Evolutionary conservation across 345 rosid genomes (phyloP).

Genomic region (Eutrema heterophyllum): DNA sequence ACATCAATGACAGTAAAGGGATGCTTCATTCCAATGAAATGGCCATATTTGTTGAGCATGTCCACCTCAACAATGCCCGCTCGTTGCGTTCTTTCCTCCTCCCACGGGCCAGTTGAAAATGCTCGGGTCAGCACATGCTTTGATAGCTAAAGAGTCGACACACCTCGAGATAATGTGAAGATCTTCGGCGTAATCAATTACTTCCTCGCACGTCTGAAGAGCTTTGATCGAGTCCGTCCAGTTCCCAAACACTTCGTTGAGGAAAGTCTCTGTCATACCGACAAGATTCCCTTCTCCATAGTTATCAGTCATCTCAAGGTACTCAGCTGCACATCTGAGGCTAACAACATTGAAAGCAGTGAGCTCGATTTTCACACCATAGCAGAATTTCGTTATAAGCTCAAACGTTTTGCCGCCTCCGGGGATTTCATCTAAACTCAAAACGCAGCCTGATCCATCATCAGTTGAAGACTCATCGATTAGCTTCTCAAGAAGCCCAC

Average conservation of each 20-base stretch:
- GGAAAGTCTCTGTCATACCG: constrained; percentile 49
- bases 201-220: constrained; percentile 69
- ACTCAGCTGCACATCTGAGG: constrained; percentile 74
- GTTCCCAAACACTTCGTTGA: constrained; percentile 47
- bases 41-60: no score
- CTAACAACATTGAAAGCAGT: constrained; percentile 52
- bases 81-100: constrained; percentile 14
- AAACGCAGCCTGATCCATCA: constrained; percentile 37
- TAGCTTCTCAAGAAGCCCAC: constrained; percentile 50
- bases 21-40: no score
- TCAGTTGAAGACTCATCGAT: constrained; percentile 42
- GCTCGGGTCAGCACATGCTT: constrained; percentile 61
- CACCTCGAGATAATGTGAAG: constrained; percentile 67
- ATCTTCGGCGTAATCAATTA: constrained; percentile 53
- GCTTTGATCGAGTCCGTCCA: constrained; percentile 68
- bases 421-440: constrained; percentile 56
- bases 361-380: constrained; percentile 60
- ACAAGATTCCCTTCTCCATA: constrained; percentile 66
- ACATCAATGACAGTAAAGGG: no score
- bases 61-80: no score
- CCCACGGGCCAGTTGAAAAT: constrained; percentile 56
- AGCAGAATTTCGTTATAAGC: constrained; percentile 55
- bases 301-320: constrained; percentile 55
- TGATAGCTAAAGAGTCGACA: constrained; percentile 60
- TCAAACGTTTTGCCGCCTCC: constrained; percentile 72